Percentiles rank a stretch among this genome's conserved stretches.
Evolutionary conservation across 1,284 basidiomycete species (phyloP).

Genomic region (Rugosomyces carneus): DNA sequence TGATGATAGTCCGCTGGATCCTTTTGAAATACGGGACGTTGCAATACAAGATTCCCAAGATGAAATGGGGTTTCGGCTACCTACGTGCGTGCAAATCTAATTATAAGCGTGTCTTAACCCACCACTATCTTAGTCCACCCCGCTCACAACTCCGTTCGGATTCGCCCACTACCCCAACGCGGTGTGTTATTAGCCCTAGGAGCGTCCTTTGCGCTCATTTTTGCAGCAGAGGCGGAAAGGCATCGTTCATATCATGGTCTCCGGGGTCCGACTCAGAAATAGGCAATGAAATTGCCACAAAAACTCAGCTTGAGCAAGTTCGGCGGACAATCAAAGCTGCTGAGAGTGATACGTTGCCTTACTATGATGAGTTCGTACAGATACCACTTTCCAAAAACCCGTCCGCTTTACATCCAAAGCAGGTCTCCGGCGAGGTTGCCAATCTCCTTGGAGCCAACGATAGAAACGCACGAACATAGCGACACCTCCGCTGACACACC

Average conservation of each 20-base stretch:
- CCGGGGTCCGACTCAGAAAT: conserved; percentile 1
- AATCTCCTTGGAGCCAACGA: not conserved
- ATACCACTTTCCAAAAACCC: not conserved
- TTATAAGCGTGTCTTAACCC: not conserved
- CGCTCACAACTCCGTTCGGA: not conserved
- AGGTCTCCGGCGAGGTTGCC: not conserved
- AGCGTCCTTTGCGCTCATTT: not conserved
- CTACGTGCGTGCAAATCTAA: conserved; percentile 3
- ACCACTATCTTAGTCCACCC: not conserved
- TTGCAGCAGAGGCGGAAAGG: not conserved
- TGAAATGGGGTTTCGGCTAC: conserved; percentile 3
- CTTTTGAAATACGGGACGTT: conserved; percentile 5
- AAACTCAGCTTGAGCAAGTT: not conserved
- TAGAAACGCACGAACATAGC: not conserved
- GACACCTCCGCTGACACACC: not conserved
- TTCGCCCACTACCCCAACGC: conserved; percentile 12
- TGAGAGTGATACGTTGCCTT: not conserved
- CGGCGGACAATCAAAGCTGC: not conserved
- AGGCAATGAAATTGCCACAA: not conserved
- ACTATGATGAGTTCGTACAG: not conserved
- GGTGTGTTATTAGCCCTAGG: not conserved
- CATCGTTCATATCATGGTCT: not conserved
- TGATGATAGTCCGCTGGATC: conserved; percentile 6
- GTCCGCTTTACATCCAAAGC: not conserved
- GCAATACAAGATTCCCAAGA: not conserved